phyloP scores from a whole-genome alignment of 2,329 filamentous ascomycete species.

The Pseudocercospora pini-densiflorae region DNA sequence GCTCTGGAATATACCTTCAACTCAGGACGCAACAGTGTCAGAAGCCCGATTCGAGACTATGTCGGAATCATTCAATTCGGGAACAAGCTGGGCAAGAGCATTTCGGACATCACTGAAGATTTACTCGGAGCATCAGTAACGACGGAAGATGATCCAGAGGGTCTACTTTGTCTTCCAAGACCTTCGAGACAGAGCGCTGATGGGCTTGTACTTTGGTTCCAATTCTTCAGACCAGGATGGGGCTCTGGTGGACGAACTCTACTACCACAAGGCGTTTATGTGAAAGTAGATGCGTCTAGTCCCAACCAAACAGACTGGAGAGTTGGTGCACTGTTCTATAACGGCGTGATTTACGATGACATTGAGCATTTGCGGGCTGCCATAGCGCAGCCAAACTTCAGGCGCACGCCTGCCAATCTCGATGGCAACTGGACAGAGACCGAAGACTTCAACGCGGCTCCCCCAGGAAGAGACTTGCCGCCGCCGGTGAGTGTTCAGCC shows the following conservation, averaged over 20 bases:
- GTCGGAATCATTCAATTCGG: conserved; percentile 30
- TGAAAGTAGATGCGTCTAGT: conserved; percentile 54
- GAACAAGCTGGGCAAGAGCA: conserved; percentile 38
- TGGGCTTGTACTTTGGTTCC: conserved; percentile 54
- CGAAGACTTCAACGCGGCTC: conserved; percentile 47
- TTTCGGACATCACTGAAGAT: conserved; percentile 51
- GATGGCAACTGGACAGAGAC: conserved; percentile 56
- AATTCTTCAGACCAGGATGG: conserved; percentile 48
- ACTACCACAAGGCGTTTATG: conserved; percentile 52
- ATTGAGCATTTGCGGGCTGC: conserved; percentile 54
- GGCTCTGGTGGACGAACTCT: conserved; percentile 51
- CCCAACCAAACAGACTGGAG: conserved; percentile 57
- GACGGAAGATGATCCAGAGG: conserved; percentile 47
- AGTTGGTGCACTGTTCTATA: conserved; percentile 57
- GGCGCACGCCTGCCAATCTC: conserved; percentile 53
- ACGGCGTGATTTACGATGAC: conserved; percentile 57
- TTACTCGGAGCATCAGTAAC: conserved; percentile 47
- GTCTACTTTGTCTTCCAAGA: conserved; percentile 43
- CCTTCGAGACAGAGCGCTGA: conserved; percentile 49
- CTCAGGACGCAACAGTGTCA: conserved; percentile 43
- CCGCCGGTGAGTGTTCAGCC: conserved; percentile 46
- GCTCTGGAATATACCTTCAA: conserved; percentile 51
- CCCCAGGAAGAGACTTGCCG: conserved; percentile 58
- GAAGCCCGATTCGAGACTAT: conserved; percentile 36
- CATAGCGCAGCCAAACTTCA: conserved; percentile 49